phyloP scores from a whole-genome alignment of 2,329 filamentous ascomycete species.

The Penicillium fuscoglaucum region DNA sequence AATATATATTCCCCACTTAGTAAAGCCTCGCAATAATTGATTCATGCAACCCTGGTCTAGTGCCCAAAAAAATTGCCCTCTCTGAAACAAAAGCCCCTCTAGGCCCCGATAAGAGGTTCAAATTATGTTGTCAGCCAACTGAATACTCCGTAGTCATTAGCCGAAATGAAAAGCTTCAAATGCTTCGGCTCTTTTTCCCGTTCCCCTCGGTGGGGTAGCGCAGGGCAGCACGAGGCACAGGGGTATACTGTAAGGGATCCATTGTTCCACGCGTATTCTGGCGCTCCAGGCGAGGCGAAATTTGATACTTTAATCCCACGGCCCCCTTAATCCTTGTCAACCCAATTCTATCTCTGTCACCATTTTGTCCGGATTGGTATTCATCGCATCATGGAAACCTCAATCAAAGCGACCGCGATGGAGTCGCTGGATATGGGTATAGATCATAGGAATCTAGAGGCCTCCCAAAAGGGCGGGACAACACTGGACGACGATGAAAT shows the following conservation, averaged over 20 bases:
- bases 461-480: constrained; percentile 9
- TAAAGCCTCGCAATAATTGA: not conserved
- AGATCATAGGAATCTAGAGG: not conserved
- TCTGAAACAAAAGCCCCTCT: not conserved
- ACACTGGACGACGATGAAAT: constrained; percentile 29
- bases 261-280: not conserved
- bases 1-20: not conserved
- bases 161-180: too few relatives aligned
- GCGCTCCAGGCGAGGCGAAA: not conserved
- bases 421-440: constrained; percentile 15
- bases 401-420: not conserved
- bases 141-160: too few relatives aligned
- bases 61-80: not conserved
- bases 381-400: not conserved
- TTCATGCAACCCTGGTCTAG: not conserved
- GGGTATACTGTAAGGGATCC: not conserved
- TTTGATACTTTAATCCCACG: not conserved
- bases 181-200: not conserved
- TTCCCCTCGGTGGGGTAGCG: not conserved
- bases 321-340: not conserved
- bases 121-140: not conserved
- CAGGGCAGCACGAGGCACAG: not conserved
- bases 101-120: not conserved
- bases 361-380: not conserved
- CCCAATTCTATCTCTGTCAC: not conserved